Percentiles rank a stretch among this genome's conserved stretches.
These are phyloP conservation scores for Penicillium aurantiogriseum DNA, from an alignment of 2,329 filamentous ascomycete genomes.

Conservation along the genomic window DNA sequence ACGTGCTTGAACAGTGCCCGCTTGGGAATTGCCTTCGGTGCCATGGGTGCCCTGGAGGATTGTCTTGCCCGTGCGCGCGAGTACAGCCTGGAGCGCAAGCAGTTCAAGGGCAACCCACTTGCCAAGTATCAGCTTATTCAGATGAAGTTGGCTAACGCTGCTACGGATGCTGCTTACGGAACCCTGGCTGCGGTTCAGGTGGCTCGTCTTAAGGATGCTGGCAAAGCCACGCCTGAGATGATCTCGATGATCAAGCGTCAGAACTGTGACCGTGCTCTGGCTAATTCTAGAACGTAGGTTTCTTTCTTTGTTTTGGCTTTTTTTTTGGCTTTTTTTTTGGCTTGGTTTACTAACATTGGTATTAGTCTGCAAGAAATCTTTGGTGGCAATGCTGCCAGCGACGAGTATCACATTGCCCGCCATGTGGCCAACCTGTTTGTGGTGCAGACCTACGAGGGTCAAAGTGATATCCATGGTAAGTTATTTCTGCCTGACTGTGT, in stretches of 20 bases:
- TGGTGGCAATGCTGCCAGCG: conserved; percentile 95
- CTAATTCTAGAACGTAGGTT: conserved; percentile 66
- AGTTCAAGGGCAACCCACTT: conserved; percentile 93
- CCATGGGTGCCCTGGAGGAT: conserved; percentile 92
- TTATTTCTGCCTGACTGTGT: conserved; percentile 35
- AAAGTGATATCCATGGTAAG: conserved; percentile 95
- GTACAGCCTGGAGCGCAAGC: conserved; percentile 89
- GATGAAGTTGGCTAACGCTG: conserved; percentile 93
- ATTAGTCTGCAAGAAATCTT: conserved; percentile 84
- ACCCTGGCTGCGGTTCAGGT: conserved; percentile 89
- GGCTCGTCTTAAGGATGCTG: conserved; percentile 86
- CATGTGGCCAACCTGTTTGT: conserved; percentile 97
- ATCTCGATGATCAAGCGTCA: conserved; percentile 95
- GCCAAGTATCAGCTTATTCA: conserved; percentile 96
- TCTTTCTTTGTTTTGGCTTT: not conserved
- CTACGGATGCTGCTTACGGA: conserved; percentile 86
- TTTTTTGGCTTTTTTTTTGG: not conserved
- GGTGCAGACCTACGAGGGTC: conserved; percentile 96
- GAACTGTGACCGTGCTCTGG: conserved; percentile 88
- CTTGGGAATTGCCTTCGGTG: conserved; percentile 90
- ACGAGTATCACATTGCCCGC: conserved; percentile 92
- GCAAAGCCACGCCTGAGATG: conserved; percentile 89
- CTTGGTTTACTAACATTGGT: conserved; percentile 13
- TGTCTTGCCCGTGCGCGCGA: conserved; percentile 75
- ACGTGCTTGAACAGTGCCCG: conserved; percentile 91